A percentile compares a stretch with the other conserved stretches of the same genome.
These are phyloP conservation scores for Spiraea crenata DNA, from an alignment of 331 rosid genomes.

Conservation along the genomic window DNA sequence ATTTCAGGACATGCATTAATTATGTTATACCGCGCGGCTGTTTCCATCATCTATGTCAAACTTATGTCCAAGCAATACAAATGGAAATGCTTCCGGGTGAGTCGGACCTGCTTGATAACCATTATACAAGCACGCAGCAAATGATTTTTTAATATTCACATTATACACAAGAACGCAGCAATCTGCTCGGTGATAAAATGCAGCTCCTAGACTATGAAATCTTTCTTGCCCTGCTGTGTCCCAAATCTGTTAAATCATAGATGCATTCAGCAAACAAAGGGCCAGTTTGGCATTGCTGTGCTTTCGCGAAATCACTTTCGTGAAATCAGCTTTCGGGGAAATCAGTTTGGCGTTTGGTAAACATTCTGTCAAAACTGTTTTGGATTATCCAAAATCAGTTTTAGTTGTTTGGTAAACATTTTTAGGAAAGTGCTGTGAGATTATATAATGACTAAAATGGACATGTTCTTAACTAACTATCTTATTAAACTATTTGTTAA, in stretches of 20 bases:
- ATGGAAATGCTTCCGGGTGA: conserved; percentile 61
- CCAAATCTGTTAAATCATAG: conserved; percentile 62
- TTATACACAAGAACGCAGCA: conserved; percentile 90
- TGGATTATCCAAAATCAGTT: too few species aligned
- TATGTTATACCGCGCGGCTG: conserved; percentile 53
- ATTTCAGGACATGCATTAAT: neutral
- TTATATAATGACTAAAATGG: too few species aligned
- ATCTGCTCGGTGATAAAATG: conserved; percentile 90
- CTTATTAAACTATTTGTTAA: too few species aligned
- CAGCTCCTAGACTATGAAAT: conserved; percentile 82
- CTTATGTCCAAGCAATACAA: conserved; percentile 76
- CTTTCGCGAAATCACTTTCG: too few species aligned
- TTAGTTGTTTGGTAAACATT: too few species aligned
- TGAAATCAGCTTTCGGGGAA: too few species aligned
- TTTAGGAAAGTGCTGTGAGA: too few species aligned
- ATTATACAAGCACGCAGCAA: conserved; percentile 41
- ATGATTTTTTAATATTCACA: conserved; percentile 58
- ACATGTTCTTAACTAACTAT: too few species aligned
- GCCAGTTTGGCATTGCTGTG: too few species aligned
- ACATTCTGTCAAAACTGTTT: too few species aligned
- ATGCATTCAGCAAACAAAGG: neutral
- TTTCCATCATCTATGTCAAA: conserved; percentile 63
- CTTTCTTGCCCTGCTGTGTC: conserved; percentile 98
- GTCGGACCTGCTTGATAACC: conserved; percentile 56
- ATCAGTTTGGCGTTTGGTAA: too few species aligned